A percentile compares a stretch with the other conserved stretches of the same genome.
Evolutionary conservation across 768 basidiomycete genomes (phyloP).

Genomic region (Suillus tomentosus): DNA sequence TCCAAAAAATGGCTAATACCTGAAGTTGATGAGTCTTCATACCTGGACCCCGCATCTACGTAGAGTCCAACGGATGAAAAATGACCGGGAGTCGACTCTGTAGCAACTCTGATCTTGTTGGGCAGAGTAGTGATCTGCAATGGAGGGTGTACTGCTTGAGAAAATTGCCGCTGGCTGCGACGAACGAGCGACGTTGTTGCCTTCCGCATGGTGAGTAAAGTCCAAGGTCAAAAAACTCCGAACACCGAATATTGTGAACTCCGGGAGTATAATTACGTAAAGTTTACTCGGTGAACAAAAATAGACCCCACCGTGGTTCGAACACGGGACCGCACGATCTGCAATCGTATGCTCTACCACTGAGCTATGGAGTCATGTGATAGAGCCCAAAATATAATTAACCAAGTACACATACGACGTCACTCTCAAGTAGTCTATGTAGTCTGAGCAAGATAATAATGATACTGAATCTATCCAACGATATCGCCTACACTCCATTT

Average conservation of each 20-base stretch:
- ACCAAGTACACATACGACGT: not conserved
- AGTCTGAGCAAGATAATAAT: not conserved
- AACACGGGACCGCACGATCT: constrained; percentile 61
- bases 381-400: too few species aligned
- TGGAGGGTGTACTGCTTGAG: constrained; percentile 34
- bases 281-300: constrained; percentile 16
- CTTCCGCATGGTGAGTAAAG: constrained; percentile 40
- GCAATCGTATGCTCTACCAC: constrained; percentile 63
- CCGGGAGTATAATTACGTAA: constrained; percentile 6
- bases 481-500: constrained; percentile 68
- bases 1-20: constrained; percentile 94
- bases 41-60: constrained; percentile 90
- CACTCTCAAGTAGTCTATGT: not conserved
- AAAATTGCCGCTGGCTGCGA: constrained; percentile 32
- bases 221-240: constrained; percentile 8
- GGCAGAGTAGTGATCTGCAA: constrained; percentile 81
- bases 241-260: not conserved
- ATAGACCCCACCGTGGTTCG: constrained; percentile 53
- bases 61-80: constrained; percentile 94
- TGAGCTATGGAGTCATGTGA: constrained; percentile 37
- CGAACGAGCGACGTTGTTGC: constrained; percentile 40
- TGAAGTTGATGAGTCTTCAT: constrained; percentile 70
- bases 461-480: constrained; percentile 12
- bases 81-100: constrained; percentile 88
- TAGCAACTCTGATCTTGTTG: constrained; percentile 91